These are phyloP conservation scores for Alopecurus myosuroides DNA, from an alignment of 176 grass and related monocot genomes.

Conservation along the genomic window DNA sequence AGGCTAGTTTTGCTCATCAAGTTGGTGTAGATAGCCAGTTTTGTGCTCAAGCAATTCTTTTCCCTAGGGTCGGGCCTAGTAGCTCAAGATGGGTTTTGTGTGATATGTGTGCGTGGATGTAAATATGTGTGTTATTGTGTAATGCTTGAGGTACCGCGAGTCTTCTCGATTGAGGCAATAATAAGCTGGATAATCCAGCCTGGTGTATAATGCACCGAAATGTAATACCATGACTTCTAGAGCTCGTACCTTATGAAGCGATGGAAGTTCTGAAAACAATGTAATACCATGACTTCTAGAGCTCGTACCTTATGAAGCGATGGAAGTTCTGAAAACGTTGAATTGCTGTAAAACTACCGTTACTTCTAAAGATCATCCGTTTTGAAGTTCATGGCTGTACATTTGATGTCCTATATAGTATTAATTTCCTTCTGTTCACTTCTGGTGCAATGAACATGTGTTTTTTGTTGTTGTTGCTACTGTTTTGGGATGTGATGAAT, in stretches of 20 bases:
- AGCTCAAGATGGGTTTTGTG: constrained; percentile 25
- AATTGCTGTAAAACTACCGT: not conserved
- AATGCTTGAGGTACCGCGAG: not conserved
- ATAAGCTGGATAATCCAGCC: constrained; percentile 18
- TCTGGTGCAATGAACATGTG: too few relatives aligned
- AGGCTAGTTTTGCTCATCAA: constrained; percentile 35
- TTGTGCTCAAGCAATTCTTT: constrained; percentile 45
- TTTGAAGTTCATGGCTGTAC: too few relatives aligned
- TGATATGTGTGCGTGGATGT: constrained; percentile 21
- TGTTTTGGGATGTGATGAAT: too few relatives aligned
- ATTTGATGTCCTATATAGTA: too few relatives aligned
- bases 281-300: not conserved
- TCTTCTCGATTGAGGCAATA: not conserved
- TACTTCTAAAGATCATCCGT: too few relatives aligned
- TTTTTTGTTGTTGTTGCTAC: too few relatives aligned
- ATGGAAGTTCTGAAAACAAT: not conserved
- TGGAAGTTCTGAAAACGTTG: not conserved
- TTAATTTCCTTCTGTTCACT: too few relatives aligned
- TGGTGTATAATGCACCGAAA: not conserved
- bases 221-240: not conserved
- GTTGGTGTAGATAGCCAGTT: constrained; percentile 45
- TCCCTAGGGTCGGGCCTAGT: constrained; percentile 23
- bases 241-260: not conserved
- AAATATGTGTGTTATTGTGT: constrained; percentile 31
- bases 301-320: not conserved